Base-by-base conservation (phyloP, 192 early-diverging fungal species). In the Pilaira anomala region DNA sequence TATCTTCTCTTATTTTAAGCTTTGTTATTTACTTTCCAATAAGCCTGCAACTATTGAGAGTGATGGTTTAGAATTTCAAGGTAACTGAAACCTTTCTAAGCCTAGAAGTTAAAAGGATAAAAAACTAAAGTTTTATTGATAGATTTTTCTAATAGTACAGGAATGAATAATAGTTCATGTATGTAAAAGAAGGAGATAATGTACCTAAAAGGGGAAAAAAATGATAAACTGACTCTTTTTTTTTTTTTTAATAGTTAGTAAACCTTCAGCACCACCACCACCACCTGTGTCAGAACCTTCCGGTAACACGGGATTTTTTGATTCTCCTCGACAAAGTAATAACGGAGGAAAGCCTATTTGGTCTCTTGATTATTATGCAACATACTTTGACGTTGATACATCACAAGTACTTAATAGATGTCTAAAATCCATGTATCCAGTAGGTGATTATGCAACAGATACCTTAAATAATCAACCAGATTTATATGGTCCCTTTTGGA, bases 401-500 rank as follows among this genome's bases (percentile, higher is more conserved):
- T 73, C 66, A n/a, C 88, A 93, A 72, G 91, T 94, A 16, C 59
- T 92, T 66, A 83, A 90, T 63, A 79, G 92, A 36, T 83, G 85
- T 48, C 74, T 80, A 46, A 78, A 86, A 61, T 86, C 85, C 14
- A 71, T 91, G 42, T 78, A 85, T 25, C 89, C 92, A 21, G 84
- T 83, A 62, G 87, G 85, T 60, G 82, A 83, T 71, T 98, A 97
- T 74, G 70, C 88, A 41, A 26, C 55, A 29, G 89, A 93, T 19
- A 83, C 88, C 4, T 78, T 98, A 60, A 78, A 83, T 28, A 66
- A 77, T 13, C 94, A 95, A 65, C 96, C 95, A 0, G 97, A 99
- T 75, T 82, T 99, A 41, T 99, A 95, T 80, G 97, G 97, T 18
- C 96, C 97, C 0, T 96, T 98, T 73, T 99, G 97, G 97, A 93